A percentile compares a stretch with the other conserved stretches of the same genome.
Conservation (phyloP, 1,284 basidiomycete species). For the Puccinia triticina region DNA sequence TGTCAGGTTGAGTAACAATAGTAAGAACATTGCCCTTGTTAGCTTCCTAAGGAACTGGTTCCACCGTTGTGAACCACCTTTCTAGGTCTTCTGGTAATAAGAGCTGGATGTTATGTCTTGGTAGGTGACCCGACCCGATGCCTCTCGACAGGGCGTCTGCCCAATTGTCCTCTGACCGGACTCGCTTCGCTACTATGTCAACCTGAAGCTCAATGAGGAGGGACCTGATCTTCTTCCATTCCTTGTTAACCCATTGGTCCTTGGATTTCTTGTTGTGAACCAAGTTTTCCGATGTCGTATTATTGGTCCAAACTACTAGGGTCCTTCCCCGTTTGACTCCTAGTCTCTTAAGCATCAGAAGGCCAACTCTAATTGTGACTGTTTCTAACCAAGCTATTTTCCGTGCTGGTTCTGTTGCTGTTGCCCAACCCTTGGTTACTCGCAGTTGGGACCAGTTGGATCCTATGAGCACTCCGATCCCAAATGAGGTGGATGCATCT, state of each 20-base stretch:
- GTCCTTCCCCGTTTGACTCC: not conserved
- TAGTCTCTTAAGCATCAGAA: not conserved
- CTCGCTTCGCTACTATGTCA: too few relatives aligned
- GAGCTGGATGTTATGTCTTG: too few relatives aligned
- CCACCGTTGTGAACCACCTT: too few relatives aligned
- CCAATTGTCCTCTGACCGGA: too few relatives aligned
- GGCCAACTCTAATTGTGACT: not conserved
- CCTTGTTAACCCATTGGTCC: not conserved
- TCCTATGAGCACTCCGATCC: not conserved
- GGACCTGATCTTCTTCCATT: not conserved
- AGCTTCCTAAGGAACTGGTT: too few relatives aligned
- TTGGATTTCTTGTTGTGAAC: not conserved
- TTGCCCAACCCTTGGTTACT: not conserved
- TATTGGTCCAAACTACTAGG: not conserved
- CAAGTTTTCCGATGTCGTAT: not conserved
- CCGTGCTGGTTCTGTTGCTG: too few relatives aligned
- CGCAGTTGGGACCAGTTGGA: not conserved
- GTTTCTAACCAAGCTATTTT: constrained; percentile 18
- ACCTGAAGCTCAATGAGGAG: not conserved
- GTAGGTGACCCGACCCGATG: too few relatives aligned
- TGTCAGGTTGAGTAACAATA: too few relatives aligned
- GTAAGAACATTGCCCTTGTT: too few relatives aligned
- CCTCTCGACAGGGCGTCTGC: too few relatives aligned
- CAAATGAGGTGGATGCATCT: not conserved
- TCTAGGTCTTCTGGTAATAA: too few relatives aligned